phyloP scores from a whole-genome alignment of 1,284 basidiomycete species.

The Fomitopsis pinicola region DNA sequence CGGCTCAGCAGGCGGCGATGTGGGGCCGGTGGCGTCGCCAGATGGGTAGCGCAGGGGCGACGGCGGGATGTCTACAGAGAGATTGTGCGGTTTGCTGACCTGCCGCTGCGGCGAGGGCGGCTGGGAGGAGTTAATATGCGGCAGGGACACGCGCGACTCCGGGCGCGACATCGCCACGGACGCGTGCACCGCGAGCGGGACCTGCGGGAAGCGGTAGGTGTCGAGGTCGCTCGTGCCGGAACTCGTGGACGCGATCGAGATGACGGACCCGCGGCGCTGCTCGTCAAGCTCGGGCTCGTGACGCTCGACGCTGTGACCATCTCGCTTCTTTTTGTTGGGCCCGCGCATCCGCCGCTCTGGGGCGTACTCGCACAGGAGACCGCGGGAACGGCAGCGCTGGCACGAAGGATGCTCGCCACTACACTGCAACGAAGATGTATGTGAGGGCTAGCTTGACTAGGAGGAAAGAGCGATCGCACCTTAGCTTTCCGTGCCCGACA shows the following conservation, averaged over 20 bases:
- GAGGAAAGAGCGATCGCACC: constrained; percentile 20
- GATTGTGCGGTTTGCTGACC: not conserved
- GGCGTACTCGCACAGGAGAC: constrained; percentile 39
- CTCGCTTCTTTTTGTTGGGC: constrained; percentile 49
- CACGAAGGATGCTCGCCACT: constrained; percentile 35
- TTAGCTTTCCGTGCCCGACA: constrained; percentile 41
- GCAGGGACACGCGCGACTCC: not conserved
- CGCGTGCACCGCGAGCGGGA: constrained; percentile 1
- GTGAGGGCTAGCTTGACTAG: not conserved
- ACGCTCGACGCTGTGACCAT: constrained; percentile 4
- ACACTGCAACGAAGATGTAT: constrained; percentile 26
- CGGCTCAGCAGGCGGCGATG: not conserved
- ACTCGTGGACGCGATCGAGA: constrained; percentile 18
- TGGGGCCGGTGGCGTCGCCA: not conserved
- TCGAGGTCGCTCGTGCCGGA: constrained; percentile 13
- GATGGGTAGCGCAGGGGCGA: constrained; percentile 1
- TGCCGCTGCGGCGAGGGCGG: not conserved
- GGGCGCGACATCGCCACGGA: not conserved
- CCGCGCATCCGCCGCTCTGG: constrained; percentile 59
- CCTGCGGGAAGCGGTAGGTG: constrained; percentile 2
- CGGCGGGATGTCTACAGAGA: not conserved
- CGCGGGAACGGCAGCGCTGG: constrained; percentile 31
- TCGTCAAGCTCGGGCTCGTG: not conserved
- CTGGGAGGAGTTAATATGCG: not conserved
- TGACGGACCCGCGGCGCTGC: constrained; percentile 2